Evolutionary conservation across 169 alveolate genomes (phyloP).

Genomic region (Plasmodium gaboni): DNA sequence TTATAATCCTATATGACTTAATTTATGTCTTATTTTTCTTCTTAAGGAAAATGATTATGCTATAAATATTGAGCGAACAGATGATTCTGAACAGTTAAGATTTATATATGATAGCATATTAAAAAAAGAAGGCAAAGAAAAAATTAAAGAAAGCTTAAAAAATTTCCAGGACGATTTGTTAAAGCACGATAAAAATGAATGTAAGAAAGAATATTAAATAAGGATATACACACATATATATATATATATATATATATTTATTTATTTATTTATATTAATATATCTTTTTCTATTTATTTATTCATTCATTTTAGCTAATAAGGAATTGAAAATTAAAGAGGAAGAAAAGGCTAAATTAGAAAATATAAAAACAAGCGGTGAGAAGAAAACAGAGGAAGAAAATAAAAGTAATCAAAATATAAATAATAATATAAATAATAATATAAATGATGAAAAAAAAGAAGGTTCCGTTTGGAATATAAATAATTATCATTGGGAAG

Average conservation of each 20-base stretch:
- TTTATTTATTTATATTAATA: neutral
- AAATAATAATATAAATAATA: neutral
- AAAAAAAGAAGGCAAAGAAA: slow-evolving; percentile 53
- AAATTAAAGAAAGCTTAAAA: slow-evolving; percentile 27
- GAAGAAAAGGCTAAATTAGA: slow-evolving; percentile 36
- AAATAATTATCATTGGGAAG: slow-evolving; percentile 86
- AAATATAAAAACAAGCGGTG: slow-evolving; percentile 4
- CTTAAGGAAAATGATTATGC: slow-evolving; percentile 59
- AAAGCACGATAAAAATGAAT: slow-evolving; percentile 50
- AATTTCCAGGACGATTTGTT: slow-evolving; percentile 38
- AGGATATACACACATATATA: neutral
- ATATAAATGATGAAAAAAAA: slow-evolving; percentile 23
- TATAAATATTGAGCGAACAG: slow-evolving; percentile 23
- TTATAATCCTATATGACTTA: too few species aligned
- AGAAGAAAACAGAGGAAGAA: neutral
- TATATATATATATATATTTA: neutral
- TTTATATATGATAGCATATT: slow-evolving; percentile 16
- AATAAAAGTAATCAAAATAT: neutral
- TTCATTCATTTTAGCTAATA: slow-evolving; percentile 28
- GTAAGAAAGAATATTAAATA: slow-evolving; percentile 10
- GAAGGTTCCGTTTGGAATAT: slow-evolving; percentile 82
- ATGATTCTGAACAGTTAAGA: slow-evolving; percentile 16
- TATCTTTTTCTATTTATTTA: neutral
- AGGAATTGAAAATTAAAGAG: slow-evolving; percentile 13
- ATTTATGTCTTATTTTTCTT: neutral